Conservation (phyloP, 257 asterid genomes). For the Gentiana dahurica region DNA sequence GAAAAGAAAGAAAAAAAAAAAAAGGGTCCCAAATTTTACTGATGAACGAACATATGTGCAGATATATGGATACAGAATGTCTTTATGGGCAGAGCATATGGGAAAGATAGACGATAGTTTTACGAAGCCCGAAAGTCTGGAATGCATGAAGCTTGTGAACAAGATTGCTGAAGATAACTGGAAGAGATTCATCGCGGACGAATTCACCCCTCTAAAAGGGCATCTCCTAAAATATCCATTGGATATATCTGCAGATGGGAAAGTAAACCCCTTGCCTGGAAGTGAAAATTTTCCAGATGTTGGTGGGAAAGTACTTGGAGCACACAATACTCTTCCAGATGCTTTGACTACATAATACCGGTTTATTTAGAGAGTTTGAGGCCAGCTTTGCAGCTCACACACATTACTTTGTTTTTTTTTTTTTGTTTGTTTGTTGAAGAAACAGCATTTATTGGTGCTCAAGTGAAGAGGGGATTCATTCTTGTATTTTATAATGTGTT, state of each 20-base stretch:
- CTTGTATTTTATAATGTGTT: too few species aligned
- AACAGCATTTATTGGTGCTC: too few species aligned
- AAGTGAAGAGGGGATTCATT: too few species aligned
- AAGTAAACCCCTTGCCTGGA: slow-evolving; percentile 49
- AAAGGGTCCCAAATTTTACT: neutral
- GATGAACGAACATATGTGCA: slow-evolving; percentile 12
- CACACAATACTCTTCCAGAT: slow-evolving; percentile 67
- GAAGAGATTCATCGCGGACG: slow-evolving; percentile 36
- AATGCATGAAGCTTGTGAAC: slow-evolving; percentile 43
- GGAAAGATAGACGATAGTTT: slow-evolving; percentile 33
- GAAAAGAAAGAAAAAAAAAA: too few species aligned
- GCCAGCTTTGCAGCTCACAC: too few species aligned
- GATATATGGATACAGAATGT: slow-evolving; percentile 78
- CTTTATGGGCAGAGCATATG: slow-evolving; percentile 79
- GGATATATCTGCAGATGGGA: slow-evolving; percentile 31
- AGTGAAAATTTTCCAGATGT: slow-evolving; percentile 59
- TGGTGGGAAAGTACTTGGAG: slow-evolving; percentile 70
- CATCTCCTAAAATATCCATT: slow-evolving; percentile 70
- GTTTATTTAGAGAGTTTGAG: too few species aligned
- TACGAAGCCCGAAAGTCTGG: slow-evolving; percentile 37
- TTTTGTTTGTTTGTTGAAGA: too few species aligned
- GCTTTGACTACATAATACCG: slow-evolving; percentile 62
- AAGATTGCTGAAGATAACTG: slow-evolving; percentile 58
- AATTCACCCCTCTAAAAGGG: slow-evolving; percentile 49
- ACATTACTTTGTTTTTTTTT: too few species aligned